Percentiles rank a stretch among this genome's conserved stretches.
Evolutionary conservation across 2,329 filamentous ascomycete species (phyloP).

Genomic region (Ramichloridium luteum): DNA sequence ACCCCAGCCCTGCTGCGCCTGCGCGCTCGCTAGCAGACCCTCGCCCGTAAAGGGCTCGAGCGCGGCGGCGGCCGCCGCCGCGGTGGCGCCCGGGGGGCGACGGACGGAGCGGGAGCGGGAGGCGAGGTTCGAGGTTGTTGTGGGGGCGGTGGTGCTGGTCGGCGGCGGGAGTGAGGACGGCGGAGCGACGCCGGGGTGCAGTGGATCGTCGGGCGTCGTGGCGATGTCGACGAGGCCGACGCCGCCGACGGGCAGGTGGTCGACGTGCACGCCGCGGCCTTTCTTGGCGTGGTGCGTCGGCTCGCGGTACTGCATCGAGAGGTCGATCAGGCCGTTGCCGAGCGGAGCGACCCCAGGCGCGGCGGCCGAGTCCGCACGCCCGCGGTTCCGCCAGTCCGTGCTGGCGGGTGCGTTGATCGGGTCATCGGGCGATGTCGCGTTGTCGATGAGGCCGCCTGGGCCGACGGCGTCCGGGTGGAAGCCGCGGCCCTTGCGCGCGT

Average conservation of each 20-base stretch:
- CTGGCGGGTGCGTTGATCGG: conserved; percentile 30
- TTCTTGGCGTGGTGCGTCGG: conserved; percentile 11
- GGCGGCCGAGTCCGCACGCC: conserved; percentile 2
- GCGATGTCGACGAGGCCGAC: conserved; percentile 8
- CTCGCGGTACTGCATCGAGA: conserved; percentile 11
- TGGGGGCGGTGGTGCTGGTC: conserved; percentile 5
- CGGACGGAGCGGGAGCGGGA: conserved; percentile 2
- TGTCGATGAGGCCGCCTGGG: conserved; percentile 33
- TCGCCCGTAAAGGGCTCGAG: conserved; percentile 33
- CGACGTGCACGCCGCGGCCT: conserved; percentile 9
- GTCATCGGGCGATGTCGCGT: conserved; percentile 33
- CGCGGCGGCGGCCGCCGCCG: conserved; percentile 1
- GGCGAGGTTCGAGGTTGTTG: background rate
- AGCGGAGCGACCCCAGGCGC: conserved; percentile 5
- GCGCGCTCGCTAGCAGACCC: conserved; percentile 27
- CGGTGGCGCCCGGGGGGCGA: background rate
- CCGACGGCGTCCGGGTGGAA: conserved; percentile 24
- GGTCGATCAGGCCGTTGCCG: conserved; percentile 7
- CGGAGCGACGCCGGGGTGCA: too few species aligned
- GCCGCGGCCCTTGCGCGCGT: conserved; percentile 42
- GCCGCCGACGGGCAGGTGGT: conserved; percentile 2
- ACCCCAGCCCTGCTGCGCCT: conserved; percentile 30
- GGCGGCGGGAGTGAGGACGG: background rate
- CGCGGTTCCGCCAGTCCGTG: conserved; percentile 33
- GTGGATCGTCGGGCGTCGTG: conserved; percentile 10